Evolutionary conservation across 1,284 basidiomycete species (phyloP), one percentile per base, ranked within the genome.

Genomic region (Rhodotorula sp.): DNA sequence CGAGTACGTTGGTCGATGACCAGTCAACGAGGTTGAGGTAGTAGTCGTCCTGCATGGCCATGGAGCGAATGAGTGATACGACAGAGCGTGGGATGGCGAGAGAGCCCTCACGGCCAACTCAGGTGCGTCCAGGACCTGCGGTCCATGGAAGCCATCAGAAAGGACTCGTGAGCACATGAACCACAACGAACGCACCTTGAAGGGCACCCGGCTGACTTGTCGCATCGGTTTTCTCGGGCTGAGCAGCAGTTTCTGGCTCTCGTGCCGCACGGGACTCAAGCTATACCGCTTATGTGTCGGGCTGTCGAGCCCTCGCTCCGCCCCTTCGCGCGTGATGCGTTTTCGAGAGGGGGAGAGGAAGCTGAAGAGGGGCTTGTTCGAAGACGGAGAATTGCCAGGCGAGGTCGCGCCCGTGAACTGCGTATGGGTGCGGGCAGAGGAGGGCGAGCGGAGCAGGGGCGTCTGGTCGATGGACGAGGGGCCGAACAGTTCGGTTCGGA

Each of bases 11-110:
- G 13, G 92, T 94, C 64, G 89, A 90, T 2, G 91, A 93, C 96
- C 97, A 99, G 75, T 98, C 96, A 23, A 99, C 94, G 23, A 99
- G 86, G 79, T 99, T 99, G 74, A 99, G 89, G 79, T 99, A 99
- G 82, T 97, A 99, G 81, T 99, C 97, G 81, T 99, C 96, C 62
- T 63, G 53, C 3, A 4, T 5, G 46, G 9, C 25, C n/a, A 48
- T 7, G 14, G 34, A 9, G 46, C 3, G 5, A 1, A 7, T 4
- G 2, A 10, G 34, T 17, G 19, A 9, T 27, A 13, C 19, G 41
- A 13, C n/a, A 34, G 42, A 56, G 53, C 42, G 49, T 9, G 46
- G 34, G 23, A 46, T 17, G 19, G 16, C 16, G 10, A 21, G 19
- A n/a, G 34, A 34, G 34, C 34, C 34, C 60, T 27, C 34, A 63